phyloP scores from a whole-genome alignment of 768 basidiomycete species.

The Pisolithus orientalis region DNA sequence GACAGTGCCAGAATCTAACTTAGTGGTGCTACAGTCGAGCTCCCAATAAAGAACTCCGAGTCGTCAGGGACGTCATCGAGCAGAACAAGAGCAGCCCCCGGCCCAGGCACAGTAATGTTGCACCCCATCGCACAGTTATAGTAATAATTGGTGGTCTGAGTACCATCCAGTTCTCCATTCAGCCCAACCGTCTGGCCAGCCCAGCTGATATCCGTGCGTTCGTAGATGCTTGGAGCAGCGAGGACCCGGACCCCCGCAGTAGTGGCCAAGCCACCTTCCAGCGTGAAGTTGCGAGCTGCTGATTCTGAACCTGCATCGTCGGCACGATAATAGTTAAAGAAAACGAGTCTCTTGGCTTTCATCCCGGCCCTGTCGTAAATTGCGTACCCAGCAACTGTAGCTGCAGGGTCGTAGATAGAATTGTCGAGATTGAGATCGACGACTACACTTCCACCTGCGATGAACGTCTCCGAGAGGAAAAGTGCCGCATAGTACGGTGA shows the following conservation, averaged over 20 bases:
- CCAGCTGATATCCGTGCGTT: constrained; percentile 28
- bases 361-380: constrained; percentile 21
- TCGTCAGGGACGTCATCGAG: constrained; percentile 4
- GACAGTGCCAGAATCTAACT: neutral
- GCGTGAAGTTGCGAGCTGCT: constrained; percentile 16
- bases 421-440: constrained; percentile 30
- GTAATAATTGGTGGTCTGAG: constrained; percentile 18
- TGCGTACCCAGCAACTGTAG: constrained; percentile 28
- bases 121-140: constrained; percentile 24
- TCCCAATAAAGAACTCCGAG: constrained; percentile 2
- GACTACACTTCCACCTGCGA: constrained; percentile 22
- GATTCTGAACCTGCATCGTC: constrained; percentile 4
- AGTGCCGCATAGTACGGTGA: constrained; percentile 31
- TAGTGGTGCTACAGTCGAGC: constrained; percentile 5
- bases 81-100: constrained; percentile 29
- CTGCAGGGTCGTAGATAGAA: constrained; percentile 17
- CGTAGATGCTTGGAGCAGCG: constrained; percentile 23
- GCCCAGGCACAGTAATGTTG: constrained; percentile 26
- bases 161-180: constrained; percentile 26
- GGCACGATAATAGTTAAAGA: constrained; percentile 26
- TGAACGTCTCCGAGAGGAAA: constrained; percentile 28
- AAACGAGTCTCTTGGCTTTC: constrained; percentile 17
- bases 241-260: constrained; percentile 22
- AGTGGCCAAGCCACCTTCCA: constrained; percentile 6
- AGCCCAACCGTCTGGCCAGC: constrained; percentile 29